These are phyloP conservation scores for Pinguiococcus pyrenoidosus DNA, from an alignment of 108 stramenopile genomes.

Conservation along the genomic window DNA sequence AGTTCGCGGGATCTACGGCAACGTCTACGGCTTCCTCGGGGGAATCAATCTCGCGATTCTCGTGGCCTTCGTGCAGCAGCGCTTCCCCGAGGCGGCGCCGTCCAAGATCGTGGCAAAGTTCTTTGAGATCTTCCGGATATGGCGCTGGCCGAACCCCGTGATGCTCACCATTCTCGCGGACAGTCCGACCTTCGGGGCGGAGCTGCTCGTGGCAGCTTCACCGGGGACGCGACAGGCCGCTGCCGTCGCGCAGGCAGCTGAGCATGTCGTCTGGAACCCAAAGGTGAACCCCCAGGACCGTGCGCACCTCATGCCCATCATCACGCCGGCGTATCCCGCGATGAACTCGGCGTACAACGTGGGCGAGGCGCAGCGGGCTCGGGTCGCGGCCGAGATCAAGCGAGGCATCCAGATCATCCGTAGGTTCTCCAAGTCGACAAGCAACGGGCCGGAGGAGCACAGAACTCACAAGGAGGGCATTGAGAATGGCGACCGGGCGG, in stretches of 20 bases:
- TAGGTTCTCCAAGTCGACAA: constrained; percentile 3
- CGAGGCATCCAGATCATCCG: constrained; percentile 35
- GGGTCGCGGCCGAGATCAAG: constrained; percentile 55
- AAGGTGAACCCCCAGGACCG: not conserved
- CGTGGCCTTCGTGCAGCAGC: constrained; percentile 73
- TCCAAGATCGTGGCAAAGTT: constrained; percentile 48
- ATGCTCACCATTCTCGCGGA: constrained; percentile 9
- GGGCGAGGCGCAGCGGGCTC: constrained; percentile 54
- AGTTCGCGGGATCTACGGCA: constrained; percentile 64
- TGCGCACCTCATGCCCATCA: constrained; percentile 58
- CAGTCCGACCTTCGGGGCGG: not conserved
- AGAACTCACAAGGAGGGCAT: not conserved
- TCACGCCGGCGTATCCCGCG: constrained; percentile 85
- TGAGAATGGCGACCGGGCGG: not conserved
- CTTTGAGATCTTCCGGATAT: constrained; percentile 59
- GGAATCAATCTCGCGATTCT: constrained; percentile 82
- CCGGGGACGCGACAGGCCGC: no score
- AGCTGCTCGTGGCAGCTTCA: no score
- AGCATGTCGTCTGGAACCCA: constrained; percentile 61
- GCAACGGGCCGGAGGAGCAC: not conserved
- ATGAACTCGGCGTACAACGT: constrained; percentile 86
- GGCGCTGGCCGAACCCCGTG: constrained; percentile 66
- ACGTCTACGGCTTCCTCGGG: constrained; percentile 85
- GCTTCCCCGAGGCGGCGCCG: constrained; percentile 53
- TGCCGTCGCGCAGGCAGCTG: no score